These are phyloP conservation scores for Globisporangium iwayamae DNA, from an alignment of 352 stramenopile genomes.

Conservation along the genomic window DNA sequence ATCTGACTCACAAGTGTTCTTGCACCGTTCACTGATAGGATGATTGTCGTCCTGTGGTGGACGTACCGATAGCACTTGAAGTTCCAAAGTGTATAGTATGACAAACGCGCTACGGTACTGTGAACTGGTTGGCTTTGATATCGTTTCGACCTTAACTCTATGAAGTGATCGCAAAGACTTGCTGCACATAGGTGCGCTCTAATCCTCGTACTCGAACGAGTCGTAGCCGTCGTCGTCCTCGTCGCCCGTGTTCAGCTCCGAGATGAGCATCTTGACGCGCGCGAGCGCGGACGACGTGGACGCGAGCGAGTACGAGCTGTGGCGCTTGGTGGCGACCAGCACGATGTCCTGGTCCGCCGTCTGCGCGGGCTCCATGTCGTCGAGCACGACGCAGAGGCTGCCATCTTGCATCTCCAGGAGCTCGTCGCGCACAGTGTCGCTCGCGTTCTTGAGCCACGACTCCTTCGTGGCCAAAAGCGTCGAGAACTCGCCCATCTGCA, in stretches of 20 bases:
- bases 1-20: no score
- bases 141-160: no score
- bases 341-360: conserved; percentile 70
- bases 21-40: no score
- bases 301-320: conserved; percentile 76
- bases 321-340: conserved; percentile 57
- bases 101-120: no score
- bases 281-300: conserved; percentile 55
- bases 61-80: no score
- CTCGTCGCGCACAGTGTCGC: conserved; percentile 41
- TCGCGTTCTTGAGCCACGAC: conserved; percentile 78
- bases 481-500: conserved; percentile 66
- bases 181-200: neutral
- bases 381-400: conserved; percentile 60
- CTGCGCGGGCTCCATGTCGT: conserved; percentile 80
- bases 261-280: conserved; percentile 66
- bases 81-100: no score
- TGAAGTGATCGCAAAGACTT: no score
- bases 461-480: conserved; percentile 59
- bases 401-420: conserved; percentile 54
- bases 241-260: conserved; percentile 59
- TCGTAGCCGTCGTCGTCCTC: conserved; percentile 71
- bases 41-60: no score
- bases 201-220: conserved; percentile 73
- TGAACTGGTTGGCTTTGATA: no score